A percentile compares a stretch with the other conserved stretches of the same genome.
These are phyloP conservation scores for Rehmannia glutinosa DNA, from an alignment of 257 asterid species.

Conservation along the genomic window DNA sequence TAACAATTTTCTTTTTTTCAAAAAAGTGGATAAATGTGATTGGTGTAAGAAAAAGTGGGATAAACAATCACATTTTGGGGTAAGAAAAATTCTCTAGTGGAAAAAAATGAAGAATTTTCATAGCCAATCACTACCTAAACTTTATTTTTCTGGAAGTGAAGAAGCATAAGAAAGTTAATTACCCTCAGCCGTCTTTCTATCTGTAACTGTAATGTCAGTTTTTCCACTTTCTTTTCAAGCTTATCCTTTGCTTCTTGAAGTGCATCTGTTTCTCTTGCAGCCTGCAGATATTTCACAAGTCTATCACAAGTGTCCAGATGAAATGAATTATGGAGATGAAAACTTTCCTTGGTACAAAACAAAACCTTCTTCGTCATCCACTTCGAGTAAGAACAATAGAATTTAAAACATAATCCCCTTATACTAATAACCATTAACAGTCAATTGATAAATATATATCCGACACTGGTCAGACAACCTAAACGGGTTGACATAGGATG, in stretches of 20 bases:
- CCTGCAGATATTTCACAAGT: constrained; percentile 39
- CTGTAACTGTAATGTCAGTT: constrained; percentile 62
- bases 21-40: too few relatives aligned
- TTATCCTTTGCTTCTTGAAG: constrained; percentile 78
- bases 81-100: background rate
- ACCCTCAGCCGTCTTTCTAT: constrained; percentile 80
- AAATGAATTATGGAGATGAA: constrained; percentile 4
- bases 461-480: background rate
- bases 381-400: background rate
- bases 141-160: background rate
- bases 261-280: constrained; percentile 73
- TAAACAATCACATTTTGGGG: background rate
- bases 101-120: background rate
- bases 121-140: background rate
- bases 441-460: background rate
- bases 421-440: constrained; percentile 8
- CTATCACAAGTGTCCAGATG: constrained; percentile 10
- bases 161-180: constrained; percentile 25
- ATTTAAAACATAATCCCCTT: background rate
- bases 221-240: constrained; percentile 83
- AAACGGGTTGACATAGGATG: background rate
- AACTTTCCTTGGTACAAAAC: background rate
- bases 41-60: too few relatives aligned
- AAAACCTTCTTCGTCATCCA: background rate
- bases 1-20: too few relatives aligned